Conservation (phyloP, 2,329 filamentous ascomycete genomes). For the Apiospora pterosperma region DNA sequence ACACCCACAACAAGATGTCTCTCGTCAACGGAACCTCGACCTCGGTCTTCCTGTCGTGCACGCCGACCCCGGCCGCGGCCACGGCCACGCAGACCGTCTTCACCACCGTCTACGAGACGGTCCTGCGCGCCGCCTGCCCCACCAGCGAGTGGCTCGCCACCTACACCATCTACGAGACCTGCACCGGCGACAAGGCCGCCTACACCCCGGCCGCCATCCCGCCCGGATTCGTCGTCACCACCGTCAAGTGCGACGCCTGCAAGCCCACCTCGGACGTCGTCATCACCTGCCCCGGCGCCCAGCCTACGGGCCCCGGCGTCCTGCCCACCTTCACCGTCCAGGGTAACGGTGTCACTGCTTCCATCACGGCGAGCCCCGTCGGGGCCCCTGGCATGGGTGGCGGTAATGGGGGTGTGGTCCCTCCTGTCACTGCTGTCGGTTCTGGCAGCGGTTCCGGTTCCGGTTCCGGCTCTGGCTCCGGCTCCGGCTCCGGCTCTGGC, state of each 20-base stretch:
- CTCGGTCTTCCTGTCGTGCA: conserved; percentile 26
- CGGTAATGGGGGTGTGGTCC: conserved; percentile 1
- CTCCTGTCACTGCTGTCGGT: not conserved
- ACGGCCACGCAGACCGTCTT: conserved; percentile 22
- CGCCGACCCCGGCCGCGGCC: conserved; percentile 15
- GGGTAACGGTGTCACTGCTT: conserved; percentile 33
- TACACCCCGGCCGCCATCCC: conserved; percentile 29
- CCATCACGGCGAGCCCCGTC: conserved; percentile 7
- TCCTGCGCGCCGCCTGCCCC: conserved; percentile 32
- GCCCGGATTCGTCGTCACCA: conserved; percentile 35
- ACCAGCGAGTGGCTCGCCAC: conserved; percentile 36
- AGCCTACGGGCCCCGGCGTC: conserved; percentile 20
- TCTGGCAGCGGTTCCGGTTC: not conserved
- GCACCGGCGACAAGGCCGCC: conserved; percentile 25
- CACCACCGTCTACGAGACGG: conserved; percentile 36
- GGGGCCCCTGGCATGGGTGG: conserved; percentile 12
- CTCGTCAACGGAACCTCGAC: conserved; percentile 17
- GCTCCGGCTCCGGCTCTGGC: not conserved
- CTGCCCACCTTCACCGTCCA: conserved; percentile 23
- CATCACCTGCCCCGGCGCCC: conserved; percentile 34
- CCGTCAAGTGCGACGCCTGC: conserved; percentile 32
- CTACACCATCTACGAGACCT: conserved; percentile 37
- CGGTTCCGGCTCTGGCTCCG: conserved; percentile 4
- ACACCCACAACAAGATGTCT: conserved; percentile 18
- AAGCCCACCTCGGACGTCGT: conserved; percentile 23